Evolutionary conservation across 2,329 filamentous ascomycete species (phyloP), one percentile per base, ranked within the genome.

Genomic region (Clonostachys solani): DNA sequence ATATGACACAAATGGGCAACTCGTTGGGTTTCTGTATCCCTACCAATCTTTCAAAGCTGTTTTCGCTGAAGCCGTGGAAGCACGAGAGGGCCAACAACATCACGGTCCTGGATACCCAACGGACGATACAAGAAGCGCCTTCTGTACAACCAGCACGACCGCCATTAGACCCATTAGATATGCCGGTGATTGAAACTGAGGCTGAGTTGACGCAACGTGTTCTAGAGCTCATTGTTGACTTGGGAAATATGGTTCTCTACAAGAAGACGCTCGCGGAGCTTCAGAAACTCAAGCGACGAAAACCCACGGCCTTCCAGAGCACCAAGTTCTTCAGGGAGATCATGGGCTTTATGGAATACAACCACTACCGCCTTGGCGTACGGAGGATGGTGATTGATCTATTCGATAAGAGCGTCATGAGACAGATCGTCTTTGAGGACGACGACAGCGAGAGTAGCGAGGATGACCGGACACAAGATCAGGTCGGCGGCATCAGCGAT

Each of bases 231-330:
- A 85, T 96, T 52, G 83, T 89, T 13, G 92, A 96, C 58, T 77
- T 99, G 49, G 90, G 92, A 48, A 96, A 97, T 61, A 94, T 92
- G 49, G 91, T 99, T 15, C 76, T 96, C 44, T 92, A 91, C 60
- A 95, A 95, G 64, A 87, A 87, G 62, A 89, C 92, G 6, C 84
- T 92, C 45, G 82, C 78, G 17, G 92, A 97, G 64, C 77, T 99
- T 47, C 83, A 80, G 59, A 77, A 92, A 74, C 78, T 96, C 52
- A 92, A 89, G 71, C 73, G 80, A 45, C 87, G 85, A 59, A 87
- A 89, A 56, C 83, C 84, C 1, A 75, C 83, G 1, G 84, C 84
- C 1, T 96, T 99, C 62, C 79, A 80, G 36, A 86, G 87, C 58
- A 81, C 86, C 6, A 75, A 77, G 6, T 79, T 99, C 40, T 97